Conservation (phyloP, 345 rosid genomes). For the Camelina neglecta region DNA sequence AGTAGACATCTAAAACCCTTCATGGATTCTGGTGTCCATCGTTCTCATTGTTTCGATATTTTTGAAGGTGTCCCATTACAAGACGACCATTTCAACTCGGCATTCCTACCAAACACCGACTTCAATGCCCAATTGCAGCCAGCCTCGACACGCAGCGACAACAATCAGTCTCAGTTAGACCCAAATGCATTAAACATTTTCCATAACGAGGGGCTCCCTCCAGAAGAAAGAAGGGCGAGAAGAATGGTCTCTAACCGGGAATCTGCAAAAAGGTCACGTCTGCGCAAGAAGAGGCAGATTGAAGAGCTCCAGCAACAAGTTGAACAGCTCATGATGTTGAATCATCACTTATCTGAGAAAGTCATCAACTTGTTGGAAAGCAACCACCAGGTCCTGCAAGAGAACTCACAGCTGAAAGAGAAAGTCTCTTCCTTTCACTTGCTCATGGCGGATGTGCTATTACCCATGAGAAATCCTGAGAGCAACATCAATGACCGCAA, state of each 20-base stretch:
- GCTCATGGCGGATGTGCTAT: slow-evolving; percentile 54
- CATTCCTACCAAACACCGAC: slow-evolving; percentile 37
- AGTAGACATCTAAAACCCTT: slow-evolving; percentile 22
- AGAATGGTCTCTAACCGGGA: slow-evolving; percentile 81
- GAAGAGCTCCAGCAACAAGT: slow-evolving; percentile 77
- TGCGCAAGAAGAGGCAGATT: slow-evolving; percentile 76
- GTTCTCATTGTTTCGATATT: slow-evolving; percentile 42
- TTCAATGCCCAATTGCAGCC: slow-evolving; percentile 43
- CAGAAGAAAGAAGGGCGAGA: slow-evolving; percentile 63
- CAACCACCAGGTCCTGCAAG: slow-evolving; percentile 71
- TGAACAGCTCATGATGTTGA: slow-evolving; percentile 58
- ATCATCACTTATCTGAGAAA: slow-evolving; percentile 70
- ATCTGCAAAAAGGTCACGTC: slow-evolving; percentile 71
- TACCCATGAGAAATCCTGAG: slow-evolving; percentile 53
- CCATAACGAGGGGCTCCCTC: slow-evolving; percentile 7
- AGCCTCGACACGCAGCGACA: slow-evolving; percentile 36
- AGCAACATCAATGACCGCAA: slow-evolving; percentile 31
- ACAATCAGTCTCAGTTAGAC: slow-evolving; percentile 36
- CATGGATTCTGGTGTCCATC: slow-evolving; percentile 35
- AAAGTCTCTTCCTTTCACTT: slow-evolving; percentile 66
- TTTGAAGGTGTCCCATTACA: slow-evolving; percentile 42
- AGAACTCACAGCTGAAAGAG: slow-evolving; percentile 77
- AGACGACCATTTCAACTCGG: slow-evolving; percentile 47
- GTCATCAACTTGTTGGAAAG: slow-evolving; percentile 64
- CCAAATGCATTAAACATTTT: slow-evolving; percentile 36